These are phyloP conservation scores for Diaporthe citrichinensis DNA, from an alignment of 2,329 filamentous ascomycete species.

Conservation along the genomic window DNA sequence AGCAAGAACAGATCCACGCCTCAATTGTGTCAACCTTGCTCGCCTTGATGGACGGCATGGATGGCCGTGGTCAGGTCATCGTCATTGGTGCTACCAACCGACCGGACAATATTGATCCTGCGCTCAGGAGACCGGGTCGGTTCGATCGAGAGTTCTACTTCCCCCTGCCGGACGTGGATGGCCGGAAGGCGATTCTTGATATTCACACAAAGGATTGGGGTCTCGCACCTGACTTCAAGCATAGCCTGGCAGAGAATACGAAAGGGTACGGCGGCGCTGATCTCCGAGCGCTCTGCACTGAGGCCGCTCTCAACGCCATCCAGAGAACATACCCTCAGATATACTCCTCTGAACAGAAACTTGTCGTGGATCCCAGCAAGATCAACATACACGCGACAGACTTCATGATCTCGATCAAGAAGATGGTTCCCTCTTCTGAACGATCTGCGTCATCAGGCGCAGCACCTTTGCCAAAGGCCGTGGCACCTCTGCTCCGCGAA, in stretches of 20 bases:
- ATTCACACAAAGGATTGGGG: constrained; percentile 98
- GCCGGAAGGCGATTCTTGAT: constrained; percentile 87
- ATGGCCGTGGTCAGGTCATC: constrained; percentile 97
- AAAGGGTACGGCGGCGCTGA: constrained; percentile 98
- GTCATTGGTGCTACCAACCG: constrained; percentile 99
- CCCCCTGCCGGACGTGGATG: constrained; percentile 86
- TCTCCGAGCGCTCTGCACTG: constrained; percentile 92
- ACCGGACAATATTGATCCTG: constrained; percentile 95
- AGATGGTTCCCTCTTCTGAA: constrained; percentile 95
- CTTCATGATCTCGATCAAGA: constrained; percentile 97
- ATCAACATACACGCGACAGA: constrained; percentile 93
- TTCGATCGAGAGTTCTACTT: constrained; percentile 99
- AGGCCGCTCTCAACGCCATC: constrained; percentile 95
- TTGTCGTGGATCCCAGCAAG: constrained; percentile 86
- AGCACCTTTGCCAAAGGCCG: constrained; percentile 80
- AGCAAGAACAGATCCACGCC: constrained; percentile 98
- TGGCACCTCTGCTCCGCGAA: constrained; percentile 84
- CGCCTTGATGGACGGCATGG: constrained; percentile 97
- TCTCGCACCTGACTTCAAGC: constrained; percentile 83
- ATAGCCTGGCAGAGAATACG: constrained; percentile 86
- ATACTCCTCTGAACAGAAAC: constrained; percentile 90
- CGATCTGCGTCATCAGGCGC: constrained; percentile 89
- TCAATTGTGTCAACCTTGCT: constrained; percentile 97
- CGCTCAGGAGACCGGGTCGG: constrained; percentile 91
- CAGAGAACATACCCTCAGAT: constrained; percentile 97